phyloP scores from a whole-genome alignment of 352 stramenopile genomes.

The Aphanomyces invadans region DNA sequence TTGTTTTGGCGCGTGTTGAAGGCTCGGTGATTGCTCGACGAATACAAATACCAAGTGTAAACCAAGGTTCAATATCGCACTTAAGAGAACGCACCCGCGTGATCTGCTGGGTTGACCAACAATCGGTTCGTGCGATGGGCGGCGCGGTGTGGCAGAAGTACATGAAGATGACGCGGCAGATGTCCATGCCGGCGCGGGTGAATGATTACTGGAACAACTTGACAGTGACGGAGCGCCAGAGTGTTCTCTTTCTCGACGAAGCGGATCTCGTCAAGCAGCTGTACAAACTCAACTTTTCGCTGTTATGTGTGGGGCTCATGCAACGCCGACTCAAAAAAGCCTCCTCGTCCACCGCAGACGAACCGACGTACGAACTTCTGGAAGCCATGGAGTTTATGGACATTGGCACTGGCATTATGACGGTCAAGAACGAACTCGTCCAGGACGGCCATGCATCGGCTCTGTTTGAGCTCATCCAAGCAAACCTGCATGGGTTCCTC shows the following conservation, averaged over 20 bases:
- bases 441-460: conserved; percentile 39
- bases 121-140: background rate
- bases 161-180: conserved; percentile 18
- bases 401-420: conserved; percentile 74
- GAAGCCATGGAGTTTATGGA: conserved; percentile 88
- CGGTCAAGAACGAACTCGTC: conserved; percentile 77
- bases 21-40: too few species aligned
- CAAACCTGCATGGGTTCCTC: conserved; percentile 59
- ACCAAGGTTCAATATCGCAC: conserved; percentile 7
- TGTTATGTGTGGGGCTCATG: conserved; percentile 78
- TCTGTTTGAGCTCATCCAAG: conserved; percentile 55
- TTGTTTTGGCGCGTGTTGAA: background rate
- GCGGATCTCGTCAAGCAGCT: conserved; percentile 78
- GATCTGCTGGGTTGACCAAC: background rate
- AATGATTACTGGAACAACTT: conserved; percentile 58
- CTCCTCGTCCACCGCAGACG: conserved; percentile 28
- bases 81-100: background rate
- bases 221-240: conserved; percentile 50
- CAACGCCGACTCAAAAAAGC: conserved; percentile 65
- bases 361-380: conserved; percentile 76
- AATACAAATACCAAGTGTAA: background rate
- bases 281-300: conserved; percentile 80
- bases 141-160: conserved; percentile 8
- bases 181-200: conserved; percentile 1
- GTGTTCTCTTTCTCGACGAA: conserved; percentile 72